phyloP scores from a whole-genome alignment of 179 eudicot species.

The Sideroxylon spinosum region DNA sequence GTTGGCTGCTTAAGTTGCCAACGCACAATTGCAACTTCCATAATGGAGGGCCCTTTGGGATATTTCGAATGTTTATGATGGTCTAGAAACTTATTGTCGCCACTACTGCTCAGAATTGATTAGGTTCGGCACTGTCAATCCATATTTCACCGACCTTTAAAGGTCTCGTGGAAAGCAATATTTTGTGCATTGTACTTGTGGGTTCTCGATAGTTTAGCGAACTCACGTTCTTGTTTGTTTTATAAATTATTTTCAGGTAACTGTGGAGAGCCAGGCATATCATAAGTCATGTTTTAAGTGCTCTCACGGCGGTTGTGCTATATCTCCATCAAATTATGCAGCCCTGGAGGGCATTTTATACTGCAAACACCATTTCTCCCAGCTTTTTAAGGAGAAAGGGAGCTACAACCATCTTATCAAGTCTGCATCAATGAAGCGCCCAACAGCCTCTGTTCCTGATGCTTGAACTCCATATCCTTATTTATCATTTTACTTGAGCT shows the following conservation, averaged over 20 bases:
- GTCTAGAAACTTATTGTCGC: neutral
- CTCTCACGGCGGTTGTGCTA: slow-evolving; percentile 79
- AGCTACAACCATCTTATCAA: slow-evolving; percentile 86
- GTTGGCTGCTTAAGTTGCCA: neutral
- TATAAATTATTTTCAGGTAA: slow-evolving; percentile 49
- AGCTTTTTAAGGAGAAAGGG: slow-evolving; percentile 97
- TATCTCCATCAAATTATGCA: slow-evolving; percentile 91
- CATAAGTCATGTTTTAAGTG: slow-evolving; percentile 95
- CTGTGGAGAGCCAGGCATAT: slow-evolving; percentile 75
- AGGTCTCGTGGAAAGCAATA: neutral
- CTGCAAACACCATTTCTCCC: slow-evolving; percentile 95
- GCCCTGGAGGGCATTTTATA: slow-evolving; percentile 85
- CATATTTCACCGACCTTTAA: too few relatives aligned
- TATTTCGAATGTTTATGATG: neutral
- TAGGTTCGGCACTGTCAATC: neutral
- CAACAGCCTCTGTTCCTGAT: slow-evolving; percentile 55
- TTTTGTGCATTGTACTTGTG: neutral
- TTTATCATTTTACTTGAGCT: neutral
- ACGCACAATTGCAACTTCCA: neutral
- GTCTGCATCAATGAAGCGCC: slow-evolving; percentile 81
- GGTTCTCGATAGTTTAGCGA: neutral
- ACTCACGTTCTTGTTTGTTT: neutral
- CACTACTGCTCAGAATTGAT: neutral
- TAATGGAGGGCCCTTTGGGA: neutral
- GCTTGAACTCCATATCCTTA: slow-evolving; percentile 27